These are phyloP conservation scores for Lecanicillium sp. DNA, from an alignment of 2,329 filamentous ascomycete genomes.

Conservation along the genomic window DNA sequence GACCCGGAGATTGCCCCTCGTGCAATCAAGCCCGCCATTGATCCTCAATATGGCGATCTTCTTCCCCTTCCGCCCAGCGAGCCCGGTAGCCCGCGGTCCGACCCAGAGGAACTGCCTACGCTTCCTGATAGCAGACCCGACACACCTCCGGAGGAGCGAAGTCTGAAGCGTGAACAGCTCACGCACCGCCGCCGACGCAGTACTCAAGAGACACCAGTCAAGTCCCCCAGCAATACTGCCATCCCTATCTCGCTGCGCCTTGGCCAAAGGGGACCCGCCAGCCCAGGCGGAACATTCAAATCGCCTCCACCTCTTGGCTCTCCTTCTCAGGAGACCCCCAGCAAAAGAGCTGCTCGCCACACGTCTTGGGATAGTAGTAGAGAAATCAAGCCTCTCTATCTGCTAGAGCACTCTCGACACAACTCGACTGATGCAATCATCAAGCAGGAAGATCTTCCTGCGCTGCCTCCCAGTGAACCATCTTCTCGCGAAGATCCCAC, in stretches of 20 bases:
- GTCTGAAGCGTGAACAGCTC: constrained; percentile 28
- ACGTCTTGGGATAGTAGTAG: constrained; percentile 56
- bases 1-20: constrained; percentile 53
- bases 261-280: constrained; percentile 32
- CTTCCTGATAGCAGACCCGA: constrained; percentile 55
- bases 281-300: constrained; percentile 27
- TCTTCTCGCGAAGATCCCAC: constrained; percentile 26
- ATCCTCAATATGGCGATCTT: constrained; percentile 58
- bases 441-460: constrained; percentile 33
- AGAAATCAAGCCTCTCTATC: constrained; percentile 75
- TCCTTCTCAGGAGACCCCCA: constrained; percentile 23
- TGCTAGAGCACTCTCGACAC: constrained; percentile 58
- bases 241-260: constrained; percentile 51
- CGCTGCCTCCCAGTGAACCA: constrained; percentile 38
- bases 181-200: constrained; percentile 42
- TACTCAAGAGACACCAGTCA: constrained; percentile 36
- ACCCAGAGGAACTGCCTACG: constrained; percentile 35
- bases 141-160: constrained; percentile 43
- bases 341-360: constrained; percentile 38
- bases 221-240: constrained; percentile 49
- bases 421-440: constrained; percentile 25
- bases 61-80: constrained; percentile 56
- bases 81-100: constrained; percentile 38
- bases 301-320: constrained; percentile 29
- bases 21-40: constrained; percentile 56